Conservation (phyloP, 768 basidiomycete genomes). For the Trametes meyenii region DNA sequence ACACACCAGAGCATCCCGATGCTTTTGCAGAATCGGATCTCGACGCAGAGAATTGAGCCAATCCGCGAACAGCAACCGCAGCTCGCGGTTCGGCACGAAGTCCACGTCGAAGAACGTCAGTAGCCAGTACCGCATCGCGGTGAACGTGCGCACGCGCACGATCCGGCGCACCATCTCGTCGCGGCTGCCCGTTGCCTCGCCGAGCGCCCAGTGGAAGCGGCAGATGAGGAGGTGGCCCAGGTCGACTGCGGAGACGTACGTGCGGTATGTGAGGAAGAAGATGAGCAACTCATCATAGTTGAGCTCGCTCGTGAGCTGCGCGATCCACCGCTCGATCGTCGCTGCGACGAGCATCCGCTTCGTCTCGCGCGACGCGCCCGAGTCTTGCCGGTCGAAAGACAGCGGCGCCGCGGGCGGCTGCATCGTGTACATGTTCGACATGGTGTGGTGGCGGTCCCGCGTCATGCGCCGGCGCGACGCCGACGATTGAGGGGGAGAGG, state of each 20-base stretch:
- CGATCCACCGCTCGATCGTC: conserved; percentile 92
- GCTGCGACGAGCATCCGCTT: conserved; percentile 76
- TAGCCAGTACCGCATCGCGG: conserved; percentile 89
- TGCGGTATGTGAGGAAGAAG: conserved; percentile 91
- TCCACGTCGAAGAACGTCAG: conserved; percentile 89
- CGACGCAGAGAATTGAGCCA: conserved; percentile 81
- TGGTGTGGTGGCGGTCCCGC: conserved; percentile 36
- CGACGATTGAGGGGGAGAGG: conserved; percentile 24
- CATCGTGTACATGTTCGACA: conserved; percentile 21
- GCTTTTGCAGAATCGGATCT: conserved; percentile 69
- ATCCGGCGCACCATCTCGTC: conserved; percentile 77
- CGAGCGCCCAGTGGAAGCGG: conserved; percentile 88
- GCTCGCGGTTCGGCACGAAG: conserved; percentile 78
- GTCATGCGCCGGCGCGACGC: conserved; percentile 20
- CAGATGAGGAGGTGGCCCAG: conserved; percentile 81
- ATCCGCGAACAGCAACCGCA: conserved; percentile 69
- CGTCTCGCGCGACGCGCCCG: conserved; percentile 30
- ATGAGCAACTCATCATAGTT: conserved; percentile 86
- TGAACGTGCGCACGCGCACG: conserved; percentile 87
- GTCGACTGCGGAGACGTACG: conserved; percentile 79
- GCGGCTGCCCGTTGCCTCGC: conserved; percentile 47
- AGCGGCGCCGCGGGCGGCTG: neutral
- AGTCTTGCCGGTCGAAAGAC: neutral
- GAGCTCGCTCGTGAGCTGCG: conserved; percentile 84
- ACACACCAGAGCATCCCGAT: conserved; percentile 73